phyloP scores from a whole-genome alignment of 345 rosid genomes.

The Melaleuca quinquenervia region DNA sequence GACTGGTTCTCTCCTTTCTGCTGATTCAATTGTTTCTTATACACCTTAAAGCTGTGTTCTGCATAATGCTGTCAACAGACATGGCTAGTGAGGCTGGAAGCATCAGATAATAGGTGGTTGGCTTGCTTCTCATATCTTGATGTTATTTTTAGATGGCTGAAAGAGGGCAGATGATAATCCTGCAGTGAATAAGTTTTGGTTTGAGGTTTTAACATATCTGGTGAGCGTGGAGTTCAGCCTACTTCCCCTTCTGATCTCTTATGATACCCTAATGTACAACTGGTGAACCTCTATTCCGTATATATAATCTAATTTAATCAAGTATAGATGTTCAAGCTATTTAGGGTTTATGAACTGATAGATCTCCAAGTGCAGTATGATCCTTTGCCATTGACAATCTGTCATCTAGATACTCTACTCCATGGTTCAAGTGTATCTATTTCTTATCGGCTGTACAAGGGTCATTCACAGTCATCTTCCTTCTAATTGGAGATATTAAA shows the following conservation, averaged over 20 bases:
- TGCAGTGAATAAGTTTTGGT: neutral
- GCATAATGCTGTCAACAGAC: neutral
- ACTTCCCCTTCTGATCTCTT: neutral
- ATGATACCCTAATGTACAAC: neutral
- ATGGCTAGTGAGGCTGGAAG: neutral
- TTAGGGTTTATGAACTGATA: neutral
- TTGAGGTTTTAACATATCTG: neutral
- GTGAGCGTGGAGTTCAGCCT: neutral
- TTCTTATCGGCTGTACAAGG: neutral
- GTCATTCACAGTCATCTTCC: neutral
- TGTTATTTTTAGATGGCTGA: neutral
- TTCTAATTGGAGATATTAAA: neutral
- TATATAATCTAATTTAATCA: neutral
- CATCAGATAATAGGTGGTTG: neutral
- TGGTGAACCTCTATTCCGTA: neutral
- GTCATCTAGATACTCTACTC: neutral
- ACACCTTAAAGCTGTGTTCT: neutral
- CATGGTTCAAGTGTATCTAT: neutral
- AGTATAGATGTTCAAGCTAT: neutral
- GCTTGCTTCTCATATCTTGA: neutral
- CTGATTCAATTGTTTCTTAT: neutral
- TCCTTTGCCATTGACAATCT: neutral
- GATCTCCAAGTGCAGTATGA: neutral
- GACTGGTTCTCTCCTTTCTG: neutral
- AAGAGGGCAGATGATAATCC: neutral